A percentile compares a stretch with the other conserved stretches of the same genome.
These are phyloP conservation scores for Rhizopus stolonifer DNA, from an alignment of 371 early-diverging fungal species.

Conservation along the genomic window DNA sequence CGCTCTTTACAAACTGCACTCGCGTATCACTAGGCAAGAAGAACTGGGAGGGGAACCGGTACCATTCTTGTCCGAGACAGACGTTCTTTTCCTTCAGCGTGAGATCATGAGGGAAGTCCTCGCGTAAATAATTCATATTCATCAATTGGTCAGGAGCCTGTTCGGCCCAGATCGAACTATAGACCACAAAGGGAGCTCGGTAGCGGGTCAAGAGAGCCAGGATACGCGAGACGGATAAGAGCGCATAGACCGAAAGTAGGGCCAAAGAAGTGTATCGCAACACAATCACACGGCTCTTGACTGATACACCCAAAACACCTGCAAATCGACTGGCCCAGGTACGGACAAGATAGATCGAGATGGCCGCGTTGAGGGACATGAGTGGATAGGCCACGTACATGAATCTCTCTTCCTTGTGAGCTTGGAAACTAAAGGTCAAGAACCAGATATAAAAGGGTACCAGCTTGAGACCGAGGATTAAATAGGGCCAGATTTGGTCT, in stretches of 20 bases:
- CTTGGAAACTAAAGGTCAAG: conserved; percentile 76
- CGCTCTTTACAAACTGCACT: conserved; percentile 60
- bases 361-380: conserved; percentile 77
- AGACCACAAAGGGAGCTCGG: conserved; percentile 65
- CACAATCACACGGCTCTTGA: conserved; percentile 27
- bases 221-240: conserved; percentile 66
- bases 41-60: conserved; percentile 89
- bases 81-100: conserved; percentile 43
- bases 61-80: conserved; percentile 95
- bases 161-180: conserved; percentile 42
- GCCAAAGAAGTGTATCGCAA: conserved; percentile 38
- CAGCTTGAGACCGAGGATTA: conserved; percentile 56
- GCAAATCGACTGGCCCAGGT: conserved; percentile 38
- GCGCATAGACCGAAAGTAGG: conserved; percentile 37
- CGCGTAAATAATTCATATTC: conserved; percentile 33
- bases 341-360: conserved; percentile 61
- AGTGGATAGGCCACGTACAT: conserved; percentile 91
- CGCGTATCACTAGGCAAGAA: conserved; percentile 73
- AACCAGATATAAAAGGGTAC: conserved; percentile 78
- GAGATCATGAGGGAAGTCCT: conserved; percentile 32
- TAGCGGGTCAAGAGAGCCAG: conserved; percentile 62
- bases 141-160: conserved; percentile 32
- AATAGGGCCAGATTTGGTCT: conserved; percentile 40
- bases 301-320: conserved; percentile 32
- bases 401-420: conserved; percentile 97